phyloP scores from a whole-genome alignment of 2,329 filamentous ascomycete species.

The Cercospora sp. region DNA sequence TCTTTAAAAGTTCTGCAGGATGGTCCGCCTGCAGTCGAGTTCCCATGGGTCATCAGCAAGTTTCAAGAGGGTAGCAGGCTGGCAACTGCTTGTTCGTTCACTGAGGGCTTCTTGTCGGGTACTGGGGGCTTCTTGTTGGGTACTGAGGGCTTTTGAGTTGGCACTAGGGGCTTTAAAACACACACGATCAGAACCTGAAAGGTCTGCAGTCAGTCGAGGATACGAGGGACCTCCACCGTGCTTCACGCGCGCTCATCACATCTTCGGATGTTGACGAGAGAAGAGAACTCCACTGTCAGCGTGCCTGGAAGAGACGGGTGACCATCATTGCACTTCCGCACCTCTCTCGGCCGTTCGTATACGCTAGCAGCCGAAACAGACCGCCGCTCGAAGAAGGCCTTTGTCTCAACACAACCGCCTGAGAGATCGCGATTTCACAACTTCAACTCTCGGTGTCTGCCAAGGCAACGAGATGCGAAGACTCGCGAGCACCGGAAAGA shows the following conservation, averaged over 20 bases:
- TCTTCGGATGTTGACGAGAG: background rate
- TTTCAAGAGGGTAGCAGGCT: background rate
- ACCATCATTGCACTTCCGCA: constrained; percentile 5
- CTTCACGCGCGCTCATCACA: constrained; percentile 1
- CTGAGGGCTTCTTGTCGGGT: background rate
- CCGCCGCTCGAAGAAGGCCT: constrained; percentile 2
- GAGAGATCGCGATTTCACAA: background rate
- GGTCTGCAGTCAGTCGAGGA: background rate
- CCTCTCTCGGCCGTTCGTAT: constrained; percentile 6
- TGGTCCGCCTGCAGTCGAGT: constrained; percentile 5
- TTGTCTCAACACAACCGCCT: background rate
- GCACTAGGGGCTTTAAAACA: background rate
- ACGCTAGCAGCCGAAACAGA: background rate
- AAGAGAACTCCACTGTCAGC: background rate
- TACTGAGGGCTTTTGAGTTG: background rate
- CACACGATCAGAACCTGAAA: background rate
- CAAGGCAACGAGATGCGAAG: background rate
- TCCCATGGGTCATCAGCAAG: background rate
- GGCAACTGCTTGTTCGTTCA: constrained; percentile 2
- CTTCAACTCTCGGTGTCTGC: background rate
- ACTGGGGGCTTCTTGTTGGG: background rate
- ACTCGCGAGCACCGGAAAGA: background rate
- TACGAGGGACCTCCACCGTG: background rate
- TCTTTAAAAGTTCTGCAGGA: background rate
- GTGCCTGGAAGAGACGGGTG: background rate